These are phyloP conservation scores for Syzygium aqueum DNA, from an alignment of 345 rosid genomes.

Conservation along the genomic window DNA sequence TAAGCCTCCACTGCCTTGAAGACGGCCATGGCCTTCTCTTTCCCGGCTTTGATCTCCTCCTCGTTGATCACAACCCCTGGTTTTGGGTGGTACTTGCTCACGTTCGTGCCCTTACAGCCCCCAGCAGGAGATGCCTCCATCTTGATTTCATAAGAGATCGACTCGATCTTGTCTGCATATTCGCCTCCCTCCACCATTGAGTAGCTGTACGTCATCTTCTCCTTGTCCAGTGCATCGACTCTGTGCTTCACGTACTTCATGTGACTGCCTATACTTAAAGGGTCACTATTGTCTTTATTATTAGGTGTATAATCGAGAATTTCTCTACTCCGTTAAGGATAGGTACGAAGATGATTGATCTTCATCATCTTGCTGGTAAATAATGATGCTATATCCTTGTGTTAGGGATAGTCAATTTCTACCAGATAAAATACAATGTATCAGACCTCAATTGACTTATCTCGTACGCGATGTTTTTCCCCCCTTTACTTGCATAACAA, in stretches of 20 bases:
- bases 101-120: slow-evolving; percentile 7
- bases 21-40: slow-evolving; percentile 8
- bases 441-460: not conserved
- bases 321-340: not conserved
- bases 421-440: not conserved
- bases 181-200: slow-evolving; percentile 14
- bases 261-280: not conserved
- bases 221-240: slow-evolving; percentile 12
- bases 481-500: not conserved
- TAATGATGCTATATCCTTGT: not conserved
- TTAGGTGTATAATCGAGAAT: not conserved
- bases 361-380: not conserved
- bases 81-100: slow-evolving; percentile 10
- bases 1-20: slow-evolving; percentile 28
- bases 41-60: slow-evolving; percentile 19
- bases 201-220: slow-evolving; percentile 6
- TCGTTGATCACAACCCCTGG: slow-evolving; percentile 8
- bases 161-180: slow-evolving; percentile 2
- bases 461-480: not conserved
- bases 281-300: not conserved
- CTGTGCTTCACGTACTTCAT: slow-evolving; percentile 7
- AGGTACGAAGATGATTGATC: not conserved
- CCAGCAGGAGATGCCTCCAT: slow-evolving; percentile 2
- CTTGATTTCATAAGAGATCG: slow-evolving; percentile 4
- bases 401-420: not conserved